phyloP scores from a whole-genome alignment of 2,329 filamentous ascomycete genomes.

The Amauroascus niger region DNA sequence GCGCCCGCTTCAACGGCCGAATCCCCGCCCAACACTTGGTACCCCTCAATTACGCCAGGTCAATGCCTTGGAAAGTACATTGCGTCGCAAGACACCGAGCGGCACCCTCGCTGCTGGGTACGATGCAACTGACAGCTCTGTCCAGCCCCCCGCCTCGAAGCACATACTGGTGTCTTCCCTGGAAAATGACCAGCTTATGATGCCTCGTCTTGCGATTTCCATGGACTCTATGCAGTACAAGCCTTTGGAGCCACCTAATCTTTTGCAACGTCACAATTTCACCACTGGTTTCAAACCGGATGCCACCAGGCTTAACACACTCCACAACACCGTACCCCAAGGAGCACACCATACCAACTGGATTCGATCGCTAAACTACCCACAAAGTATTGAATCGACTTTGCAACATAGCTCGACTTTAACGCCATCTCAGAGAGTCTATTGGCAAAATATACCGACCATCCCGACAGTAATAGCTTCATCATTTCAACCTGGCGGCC shows the following conservation, averaged over 20 bases:
- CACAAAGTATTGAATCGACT: constrained; percentile 51
- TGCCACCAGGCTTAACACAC: constrained; percentile 16
- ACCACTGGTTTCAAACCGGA: constrained; percentile 34
- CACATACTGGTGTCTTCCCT: constrained; percentile 66
- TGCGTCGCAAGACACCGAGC: constrained; percentile 85
- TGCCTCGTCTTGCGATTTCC: constrained; percentile 26
- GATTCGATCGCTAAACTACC: constrained; percentile 37
- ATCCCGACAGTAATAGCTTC: constrained; percentile 51
- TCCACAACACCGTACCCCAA: constrained; percentile 21
- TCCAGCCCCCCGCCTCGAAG: constrained; percentile 68
- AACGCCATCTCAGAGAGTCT: constrained; percentile 32
- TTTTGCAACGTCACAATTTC: constrained; percentile 29
- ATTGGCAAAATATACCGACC: constrained; percentile 41
- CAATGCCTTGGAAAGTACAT: constrained; percentile 54
- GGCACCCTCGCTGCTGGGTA: constrained; percentile 90
- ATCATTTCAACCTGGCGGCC: constrained; percentile 39
- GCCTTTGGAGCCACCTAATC: constrained; percentile 24
- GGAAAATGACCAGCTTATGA: constrained; percentile 30
- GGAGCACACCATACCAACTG: constrained; percentile 32
- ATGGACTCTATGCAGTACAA: constrained; percentile 27
- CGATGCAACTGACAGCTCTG: constrained; percentile 68
- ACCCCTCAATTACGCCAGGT: constrained; percentile 16
- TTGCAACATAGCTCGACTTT: constrained; percentile 48
- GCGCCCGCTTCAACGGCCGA: constrained; percentile 33
- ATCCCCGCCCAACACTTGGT: constrained; percentile 23